These are phyloP conservation scores for Citrus hindsii DNA, from an alignment of 345 rosid species.

Conservation along the genomic window DNA sequence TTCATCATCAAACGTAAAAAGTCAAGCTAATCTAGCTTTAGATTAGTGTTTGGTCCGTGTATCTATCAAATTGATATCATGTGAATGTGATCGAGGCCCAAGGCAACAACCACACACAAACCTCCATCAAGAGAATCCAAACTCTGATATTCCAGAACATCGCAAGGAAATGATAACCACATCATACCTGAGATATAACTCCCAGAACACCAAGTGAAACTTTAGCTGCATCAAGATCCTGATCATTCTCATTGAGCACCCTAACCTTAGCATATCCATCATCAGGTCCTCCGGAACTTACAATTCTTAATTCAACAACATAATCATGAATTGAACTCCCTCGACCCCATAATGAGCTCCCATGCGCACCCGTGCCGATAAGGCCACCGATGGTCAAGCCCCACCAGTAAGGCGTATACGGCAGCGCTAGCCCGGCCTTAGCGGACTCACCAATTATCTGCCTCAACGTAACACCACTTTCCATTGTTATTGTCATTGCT, in stretches of 20 bases:
- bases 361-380: slow-evolving; percentile 80
- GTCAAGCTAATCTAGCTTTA: neutral
- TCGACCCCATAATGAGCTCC: slow-evolving; percentile 70
- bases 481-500: slow-evolving; percentile 51
- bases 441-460: slow-evolving; percentile 60
- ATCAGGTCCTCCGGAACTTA: slow-evolving; percentile 45
- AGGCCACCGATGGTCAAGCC: slow-evolving; percentile 80
- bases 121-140: neutral
- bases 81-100: neutral
- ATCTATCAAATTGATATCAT: neutral
- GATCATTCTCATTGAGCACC: slow-evolving; percentile 25
- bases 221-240: slow-evolving; percentile 56
- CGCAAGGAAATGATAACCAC: neutral
- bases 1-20: too few relatives aligned
- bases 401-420: slow-evolving; percentile 90
- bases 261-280: slow-evolving; percentile 51
- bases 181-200: slow-evolving; percentile 65
- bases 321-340: slow-evolving; percentile 83
- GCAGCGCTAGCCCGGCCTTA: slow-evolving; percentile 59
- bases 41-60: neutral
- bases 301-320: slow-evolving; percentile 48
- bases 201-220: slow-evolving; percentile 91
- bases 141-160: neutral
- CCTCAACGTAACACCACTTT: slow-evolving; percentile 64
- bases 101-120: neutral